phyloP scores from a whole-genome alignment of 306 rosid species.

The Mimosa bimucronata region DNA sequence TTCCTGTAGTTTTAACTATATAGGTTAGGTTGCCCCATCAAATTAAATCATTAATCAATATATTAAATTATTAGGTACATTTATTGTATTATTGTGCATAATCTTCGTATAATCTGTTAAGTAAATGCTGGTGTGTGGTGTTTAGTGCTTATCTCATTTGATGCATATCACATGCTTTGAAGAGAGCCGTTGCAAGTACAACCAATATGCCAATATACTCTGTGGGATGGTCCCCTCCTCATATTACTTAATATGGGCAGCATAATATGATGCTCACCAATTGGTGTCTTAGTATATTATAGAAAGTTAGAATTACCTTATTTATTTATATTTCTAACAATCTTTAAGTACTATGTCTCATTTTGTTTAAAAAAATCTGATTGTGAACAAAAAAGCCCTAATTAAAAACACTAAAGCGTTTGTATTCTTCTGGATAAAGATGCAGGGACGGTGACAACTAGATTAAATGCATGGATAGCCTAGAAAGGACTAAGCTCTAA shows the following conservation, averaged over 20 bases:
- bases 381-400: background rate
- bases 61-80: too few species aligned
- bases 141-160: background rate
- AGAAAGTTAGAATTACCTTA: background rate
- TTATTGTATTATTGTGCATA: too few species aligned
- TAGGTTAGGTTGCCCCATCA: too few species aligned
- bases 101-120: background rate
- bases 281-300: constrained; percentile 3
- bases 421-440: background rate
- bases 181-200: too few species aligned
- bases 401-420: background rate
- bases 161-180: background rate
- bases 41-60: too few species aligned
- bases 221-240: constrained; percentile 6
- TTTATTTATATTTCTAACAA: background rate
- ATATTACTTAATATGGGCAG: background rate
- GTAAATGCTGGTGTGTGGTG: background rate
- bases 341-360: background rate
- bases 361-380: background rate
- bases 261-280: constrained; percentile 12
- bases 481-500: constrained; percentile 4
- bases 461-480: constrained; percentile 10
- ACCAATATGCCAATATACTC: background rate
- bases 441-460: constrained; percentile 36
- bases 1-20: too few species aligned